Percentiles rank a stretch among this genome's conserved stretches.
phyloP scores from a whole-genome alignment of 371 early-diverging fungal genomes.

The Apophysomyces variabilis region DNA sequence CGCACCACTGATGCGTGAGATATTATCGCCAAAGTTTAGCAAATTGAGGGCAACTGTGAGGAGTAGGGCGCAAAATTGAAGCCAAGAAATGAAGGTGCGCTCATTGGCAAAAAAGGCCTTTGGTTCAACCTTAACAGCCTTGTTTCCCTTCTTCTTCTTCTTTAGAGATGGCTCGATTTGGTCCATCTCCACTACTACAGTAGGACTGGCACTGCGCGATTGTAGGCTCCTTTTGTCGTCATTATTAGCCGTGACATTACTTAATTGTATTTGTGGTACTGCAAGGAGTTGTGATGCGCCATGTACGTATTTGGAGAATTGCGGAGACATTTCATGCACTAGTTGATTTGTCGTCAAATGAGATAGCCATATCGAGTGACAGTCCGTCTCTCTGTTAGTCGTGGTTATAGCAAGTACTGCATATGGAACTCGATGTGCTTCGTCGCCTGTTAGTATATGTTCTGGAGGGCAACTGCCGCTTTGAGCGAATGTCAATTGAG shows the following conservation, averaged over 20 bases:
- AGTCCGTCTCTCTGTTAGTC: slow-evolving; percentile 85
- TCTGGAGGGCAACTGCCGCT: slow-evolving; percentile 86
- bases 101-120: slow-evolving; percentile 99
- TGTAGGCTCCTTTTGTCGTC: neutral
- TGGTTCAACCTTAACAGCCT: slow-evolving; percentile 87
- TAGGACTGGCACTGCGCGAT: neutral
- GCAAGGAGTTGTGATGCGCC: slow-evolving; percentile 63
- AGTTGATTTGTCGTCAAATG: slow-evolving; percentile 83
- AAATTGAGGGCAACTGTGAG: slow-evolving; percentile 76
- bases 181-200: slow-evolving; percentile 16
- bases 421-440: slow-evolving; percentile 34
- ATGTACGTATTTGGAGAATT: slow-evolving; percentile 98
- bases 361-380: slow-evolving; percentile 92
- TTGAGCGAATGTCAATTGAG: slow-evolving; percentile 91
- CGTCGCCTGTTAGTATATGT: slow-evolving; percentile 67
- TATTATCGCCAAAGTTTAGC: slow-evolving; percentile 80
- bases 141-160: slow-evolving; percentile 18
- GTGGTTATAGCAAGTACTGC: slow-evolving; percentile 49
- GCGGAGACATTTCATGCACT: slow-evolving; percentile 93
- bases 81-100: slow-evolving; percentile 94
- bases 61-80: slow-evolving; percentile 74
- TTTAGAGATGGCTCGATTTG: slow-evolving; percentile 15
- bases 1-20: slow-evolving; percentile 67
- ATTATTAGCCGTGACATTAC: neutral
- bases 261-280: slow-evolving; percentile 10